Evolutionary conservation across 208 protist species (phyloP).

Genomic region (Sergeia podlipaevii): DNA sequence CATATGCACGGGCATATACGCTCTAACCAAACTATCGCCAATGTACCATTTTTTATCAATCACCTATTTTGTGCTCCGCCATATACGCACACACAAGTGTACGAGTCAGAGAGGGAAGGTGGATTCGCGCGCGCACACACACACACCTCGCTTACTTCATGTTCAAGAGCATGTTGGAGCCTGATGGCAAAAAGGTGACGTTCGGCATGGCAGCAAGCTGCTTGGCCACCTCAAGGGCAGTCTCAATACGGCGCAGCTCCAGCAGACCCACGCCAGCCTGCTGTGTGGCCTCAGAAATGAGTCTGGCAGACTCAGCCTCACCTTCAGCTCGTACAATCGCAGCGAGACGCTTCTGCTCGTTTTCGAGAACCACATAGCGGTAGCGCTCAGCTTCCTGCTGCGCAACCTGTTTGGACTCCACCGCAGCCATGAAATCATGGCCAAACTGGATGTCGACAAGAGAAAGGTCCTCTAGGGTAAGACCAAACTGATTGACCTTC

Average conservation of each 20-base stretch:
- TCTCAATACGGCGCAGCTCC: conserved; percentile 96
- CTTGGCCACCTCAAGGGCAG: conserved; percentile 94
- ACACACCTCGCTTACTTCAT: too few relatives aligned
- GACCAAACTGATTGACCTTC: conserved; percentile 96
- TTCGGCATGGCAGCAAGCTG: conserved; percentile 78
- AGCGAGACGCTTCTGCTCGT: conserved; percentile 93
- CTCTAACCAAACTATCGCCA: too few relatives aligned
- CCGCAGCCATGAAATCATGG: conserved; percentile 94
- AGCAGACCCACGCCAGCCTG: conserved; percentile 79
- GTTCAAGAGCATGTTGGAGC: conserved; percentile 68
- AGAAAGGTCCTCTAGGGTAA: conserved; percentile 97
- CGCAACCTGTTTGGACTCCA: conserved; percentile 98
- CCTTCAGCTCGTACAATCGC: conserved; percentile 94
- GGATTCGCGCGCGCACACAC: too few relatives aligned
- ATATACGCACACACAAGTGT: too few relatives aligned
- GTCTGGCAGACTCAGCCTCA: conserved; percentile 90
- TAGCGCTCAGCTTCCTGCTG: conserved; percentile 96
- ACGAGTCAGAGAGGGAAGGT: too few relatives aligned
- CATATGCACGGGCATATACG: too few relatives aligned
- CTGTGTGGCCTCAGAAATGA: conserved; percentile 90
- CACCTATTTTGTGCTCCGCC: too few relatives aligned
- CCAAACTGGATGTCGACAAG: conserved; percentile 97
- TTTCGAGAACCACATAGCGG: conserved; percentile 94
- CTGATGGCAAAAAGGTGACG: conserved; percentile 79
- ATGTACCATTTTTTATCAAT: too few relatives aligned